Percentiles rank a stretch among this genome's conserved stretches.
Conservation (phyloP, 1,284 basidiomycete genomes). For the Fomitopsis betulina region DNA sequence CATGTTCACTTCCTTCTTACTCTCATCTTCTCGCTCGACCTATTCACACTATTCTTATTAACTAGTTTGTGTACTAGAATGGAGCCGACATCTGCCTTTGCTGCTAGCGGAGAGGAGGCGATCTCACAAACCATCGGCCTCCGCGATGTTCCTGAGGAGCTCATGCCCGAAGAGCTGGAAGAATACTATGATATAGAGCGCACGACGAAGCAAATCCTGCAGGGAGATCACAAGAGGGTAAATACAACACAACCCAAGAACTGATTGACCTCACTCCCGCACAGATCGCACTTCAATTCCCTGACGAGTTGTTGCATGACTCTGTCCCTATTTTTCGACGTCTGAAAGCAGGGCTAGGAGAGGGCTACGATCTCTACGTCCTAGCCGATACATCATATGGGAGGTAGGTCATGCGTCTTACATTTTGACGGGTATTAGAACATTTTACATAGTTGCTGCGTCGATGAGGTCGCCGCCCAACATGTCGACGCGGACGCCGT, state of each 20-base stretch:
- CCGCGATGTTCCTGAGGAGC: constrained; percentile 31
- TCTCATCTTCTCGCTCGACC: neutral
- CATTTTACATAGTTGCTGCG: constrained; percentile 73
- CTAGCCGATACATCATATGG: constrained; percentile 97
- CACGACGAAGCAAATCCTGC: constrained; percentile 47
- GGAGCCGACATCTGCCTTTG: constrained; percentile 38
- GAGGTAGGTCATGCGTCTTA: constrained; percentile 48
- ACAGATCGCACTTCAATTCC: constrained; percentile 92
- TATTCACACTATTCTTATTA: neutral
- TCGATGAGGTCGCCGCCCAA: constrained; percentile 93
- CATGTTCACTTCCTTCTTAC: neutral
- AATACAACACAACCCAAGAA: neutral
- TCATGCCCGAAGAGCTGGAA: constrained; percentile 37
- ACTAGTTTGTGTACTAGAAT: constrained; percentile 12
- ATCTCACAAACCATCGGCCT: constrained; percentile 52
- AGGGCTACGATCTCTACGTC: constrained; percentile 72
- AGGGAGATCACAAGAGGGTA: constrained; percentile 57
- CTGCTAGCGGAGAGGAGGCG: constrained; percentile 56
- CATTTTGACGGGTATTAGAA: neutral
- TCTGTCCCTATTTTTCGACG: constrained; percentile 84
- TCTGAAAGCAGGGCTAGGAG: constrained; percentile 54
- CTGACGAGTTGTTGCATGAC: constrained; percentile 87
- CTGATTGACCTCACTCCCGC: neutral
- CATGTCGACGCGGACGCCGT: constrained; percentile 91
- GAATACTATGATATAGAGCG: constrained; percentile 61